Conservation (phyloP, 306 rosid species). For the Elaeagnus macrophylla region DNA sequence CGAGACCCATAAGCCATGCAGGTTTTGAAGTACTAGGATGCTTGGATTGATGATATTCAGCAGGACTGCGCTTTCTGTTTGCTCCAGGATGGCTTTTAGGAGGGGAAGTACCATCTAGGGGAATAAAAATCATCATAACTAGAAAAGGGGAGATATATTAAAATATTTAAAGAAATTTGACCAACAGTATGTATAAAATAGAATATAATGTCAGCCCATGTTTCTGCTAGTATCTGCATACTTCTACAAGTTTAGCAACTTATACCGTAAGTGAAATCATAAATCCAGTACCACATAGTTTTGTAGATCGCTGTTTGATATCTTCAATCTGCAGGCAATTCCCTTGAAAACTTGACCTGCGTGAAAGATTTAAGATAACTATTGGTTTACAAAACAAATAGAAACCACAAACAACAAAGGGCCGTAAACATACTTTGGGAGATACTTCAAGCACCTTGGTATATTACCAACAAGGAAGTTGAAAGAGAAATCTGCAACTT, state of each 20-base stretch:
- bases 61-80: constrained; percentile 25
- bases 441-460: constrained; percentile 77
- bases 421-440: constrained; percentile 53
- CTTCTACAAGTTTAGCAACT: background rate
- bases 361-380: constrained; percentile 17
- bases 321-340: constrained; percentile 68
- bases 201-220: background rate
- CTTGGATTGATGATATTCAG: constrained; percentile 24
- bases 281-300: constrained; percentile 55
- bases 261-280: constrained; percentile 6
- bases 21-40: constrained; percentile 61
- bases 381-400: constrained; percentile 17
- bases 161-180: background rate
- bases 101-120: constrained; percentile 46
- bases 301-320: constrained; percentile 53
- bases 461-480: constrained; percentile 81
- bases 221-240: background rate
- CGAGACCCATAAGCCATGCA: constrained; percentile 77
- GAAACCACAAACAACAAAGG: constrained; percentile 14
- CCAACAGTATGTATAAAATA: constrained; percentile 3
- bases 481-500: constrained; percentile 76
- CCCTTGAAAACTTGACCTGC: constrained; percentile 79
- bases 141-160: too few species aligned
- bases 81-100: constrained; percentile 46
- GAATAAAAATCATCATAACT: constrained; percentile 10